phyloP scores from a whole-genome alignment of 192 early-diverging fungal species.

The Thamnidium elegans region DNA sequence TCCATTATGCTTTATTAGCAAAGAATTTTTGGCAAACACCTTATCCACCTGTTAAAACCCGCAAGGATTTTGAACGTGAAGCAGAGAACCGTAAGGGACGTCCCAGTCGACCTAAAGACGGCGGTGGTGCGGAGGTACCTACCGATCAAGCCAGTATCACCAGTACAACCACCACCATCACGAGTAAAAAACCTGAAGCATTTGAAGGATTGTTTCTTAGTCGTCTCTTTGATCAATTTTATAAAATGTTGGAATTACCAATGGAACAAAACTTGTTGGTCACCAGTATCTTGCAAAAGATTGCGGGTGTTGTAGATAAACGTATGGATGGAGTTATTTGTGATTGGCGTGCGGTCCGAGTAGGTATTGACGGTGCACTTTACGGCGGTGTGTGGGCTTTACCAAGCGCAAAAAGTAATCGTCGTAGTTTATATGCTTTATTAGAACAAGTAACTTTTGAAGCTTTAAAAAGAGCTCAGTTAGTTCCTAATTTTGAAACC shows the following conservation, averaged over 20 bases:
- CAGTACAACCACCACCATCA: not conserved
- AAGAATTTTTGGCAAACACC: constrained; percentile 37
- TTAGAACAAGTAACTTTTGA: constrained; percentile 41
- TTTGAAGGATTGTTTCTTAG: constrained; percentile 57
- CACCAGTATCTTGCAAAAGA: constrained; percentile 52
- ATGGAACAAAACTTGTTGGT: constrained; percentile 58
- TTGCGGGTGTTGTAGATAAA: constrained; percentile 48
- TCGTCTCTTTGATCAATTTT: constrained; percentile 46
- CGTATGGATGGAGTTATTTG: constrained; percentile 38
- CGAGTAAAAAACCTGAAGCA: constrained; percentile 10
- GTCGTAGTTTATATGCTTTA: constrained; percentile 34
- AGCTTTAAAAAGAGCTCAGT: constrained; percentile 36
- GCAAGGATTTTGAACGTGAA: constrained; percentile 25
- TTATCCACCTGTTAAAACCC: constrained; percentile 35
- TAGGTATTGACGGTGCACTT: constrained; percentile 27
- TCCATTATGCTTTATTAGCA: constrained; percentile 38
- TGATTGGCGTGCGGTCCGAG: constrained; percentile 36
- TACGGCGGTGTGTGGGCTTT: constrained; percentile 36
- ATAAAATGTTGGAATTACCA: constrained; percentile 41
- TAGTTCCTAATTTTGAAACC: constrained; percentile 42
- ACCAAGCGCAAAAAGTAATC: constrained; percentile 17
- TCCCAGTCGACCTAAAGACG: constrained; percentile 23
- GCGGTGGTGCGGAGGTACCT: constrained; percentile 8
- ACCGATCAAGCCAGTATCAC: constrained; percentile 13
- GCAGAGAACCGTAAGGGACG: constrained; percentile 28